A percentile compares a stretch with the other conserved stretches of the same genome.
Evolutionary conservation across 2,329 filamentous ascomycete genomes (phyloP).

Genomic region (Bertia moriformis): DNA sequence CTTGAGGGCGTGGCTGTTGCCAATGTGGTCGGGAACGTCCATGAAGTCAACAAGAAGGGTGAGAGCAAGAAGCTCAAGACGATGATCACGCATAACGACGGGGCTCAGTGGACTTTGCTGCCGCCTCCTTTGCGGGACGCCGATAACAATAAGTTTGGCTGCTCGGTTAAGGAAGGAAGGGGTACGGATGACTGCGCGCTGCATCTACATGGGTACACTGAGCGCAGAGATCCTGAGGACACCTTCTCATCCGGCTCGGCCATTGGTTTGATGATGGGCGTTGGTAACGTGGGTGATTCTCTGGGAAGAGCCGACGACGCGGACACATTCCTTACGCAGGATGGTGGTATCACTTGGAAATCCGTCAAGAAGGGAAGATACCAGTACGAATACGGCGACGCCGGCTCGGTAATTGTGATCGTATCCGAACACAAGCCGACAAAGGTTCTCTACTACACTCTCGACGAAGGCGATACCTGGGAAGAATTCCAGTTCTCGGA

Average conservation of each 20-base stretch:
- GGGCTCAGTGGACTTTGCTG: slow-evolving; percentile 70
- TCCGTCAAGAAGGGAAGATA: slow-evolving; percentile 75
- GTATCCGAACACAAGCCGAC: slow-evolving; percentile 32
- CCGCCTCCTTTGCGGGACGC: slow-evolving; percentile 57
- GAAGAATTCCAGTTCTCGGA: slow-evolving; percentile 58
- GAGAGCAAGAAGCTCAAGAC: slow-evolving; percentile 68
- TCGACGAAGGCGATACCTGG: slow-evolving; percentile 74
- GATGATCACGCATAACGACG: slow-evolving; percentile 92
- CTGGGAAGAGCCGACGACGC: slow-evolving; percentile 56
- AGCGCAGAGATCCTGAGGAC: slow-evolving; percentile 65
- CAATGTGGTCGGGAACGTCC: slow-evolving; percentile 67
- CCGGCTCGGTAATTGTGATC: slow-evolving; percentile 82
- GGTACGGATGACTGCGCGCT: slow-evolving; percentile 62
- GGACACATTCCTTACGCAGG: slow-evolving; percentile 79
- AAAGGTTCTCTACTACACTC: slow-evolving; percentile 58
- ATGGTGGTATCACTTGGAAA: slow-evolving; percentile 82
- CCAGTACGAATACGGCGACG: slow-evolving; percentile 90
- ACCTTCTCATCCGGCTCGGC: slow-evolving; percentile 82
- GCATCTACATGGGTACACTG: slow-evolving; percentile 91
- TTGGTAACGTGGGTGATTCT: slow-evolving; percentile 72
- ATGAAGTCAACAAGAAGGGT: slow-evolving; percentile 28
- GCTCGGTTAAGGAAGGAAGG: slow-evolving; percentile 31
- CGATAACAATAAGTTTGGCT: slow-evolving; percentile 58
- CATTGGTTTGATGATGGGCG: slow-evolving; percentile 76
- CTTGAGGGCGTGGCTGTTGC: slow-evolving; percentile 80